Conservation (phyloP, 2,329 filamentous ascomycete genomes). For the Curvularia sp. region DNA sequence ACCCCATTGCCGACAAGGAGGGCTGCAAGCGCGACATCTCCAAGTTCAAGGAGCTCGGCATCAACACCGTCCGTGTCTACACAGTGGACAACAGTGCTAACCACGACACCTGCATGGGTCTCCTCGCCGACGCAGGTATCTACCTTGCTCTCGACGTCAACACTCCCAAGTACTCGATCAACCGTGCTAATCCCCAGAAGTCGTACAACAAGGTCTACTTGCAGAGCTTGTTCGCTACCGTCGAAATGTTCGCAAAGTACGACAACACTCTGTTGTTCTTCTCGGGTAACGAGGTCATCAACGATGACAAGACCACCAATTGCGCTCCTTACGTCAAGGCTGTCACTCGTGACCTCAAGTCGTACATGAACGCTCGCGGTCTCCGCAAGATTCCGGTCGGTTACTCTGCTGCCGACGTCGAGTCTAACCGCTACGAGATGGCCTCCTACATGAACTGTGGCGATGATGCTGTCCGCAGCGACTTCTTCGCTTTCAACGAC, state of each 20-base stretch:
- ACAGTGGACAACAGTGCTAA: constrained; percentile 83
- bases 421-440: constrained; percentile 84
- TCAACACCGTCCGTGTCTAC: constrained; percentile 94
- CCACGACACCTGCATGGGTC: constrained; percentile 86
- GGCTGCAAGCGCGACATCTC: constrained; percentile 80
- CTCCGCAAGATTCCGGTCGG: constrained; percentile 76
- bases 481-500: constrained; percentile 91
- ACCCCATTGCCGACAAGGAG: constrained; percentile 76
- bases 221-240: constrained; percentile 84
- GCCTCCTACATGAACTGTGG: constrained; percentile 95
- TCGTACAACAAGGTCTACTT: constrained; percentile 91
- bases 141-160: constrained; percentile 93
- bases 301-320: constrained; percentile 66
- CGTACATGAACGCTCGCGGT: constrained; percentile 76
- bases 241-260: constrained; percentile 84
- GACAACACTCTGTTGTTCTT: constrained; percentile 87
- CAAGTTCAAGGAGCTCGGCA: constrained; percentile 82
- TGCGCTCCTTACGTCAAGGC: constrained; percentile 75
- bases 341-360: constrained; percentile 80
- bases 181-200: constrained; percentile 72
- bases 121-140: constrained; percentile 82
- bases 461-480: constrained; percentile 79
- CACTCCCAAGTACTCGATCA: constrained; percentile 87
- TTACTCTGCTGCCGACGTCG: constrained; percentile 85
- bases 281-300: constrained; percentile 80